Evolutionary conservation across 148 eudicot species (phyloP).

Genomic region (Drosera capensis): DNA sequence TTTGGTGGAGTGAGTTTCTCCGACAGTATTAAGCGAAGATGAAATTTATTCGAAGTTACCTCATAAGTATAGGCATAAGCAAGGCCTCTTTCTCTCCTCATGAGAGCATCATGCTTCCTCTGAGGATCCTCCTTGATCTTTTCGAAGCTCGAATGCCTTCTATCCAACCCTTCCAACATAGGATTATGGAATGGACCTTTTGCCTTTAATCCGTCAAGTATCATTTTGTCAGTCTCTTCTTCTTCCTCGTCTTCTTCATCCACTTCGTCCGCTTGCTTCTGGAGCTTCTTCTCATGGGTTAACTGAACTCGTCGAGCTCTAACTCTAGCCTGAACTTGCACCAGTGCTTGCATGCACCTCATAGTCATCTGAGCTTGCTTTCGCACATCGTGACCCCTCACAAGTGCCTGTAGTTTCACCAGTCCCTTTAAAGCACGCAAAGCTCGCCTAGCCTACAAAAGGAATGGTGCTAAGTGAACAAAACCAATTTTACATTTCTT

Average conservation of each 20-base stretch:
- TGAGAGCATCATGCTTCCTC: slow-evolving; percentile 34
- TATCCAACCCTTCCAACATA: slow-evolving; percentile 18
- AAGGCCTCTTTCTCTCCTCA: slow-evolving; percentile 62
- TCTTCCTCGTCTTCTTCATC: slow-evolving; percentile 11
- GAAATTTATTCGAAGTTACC: slow-evolving; percentile 15
- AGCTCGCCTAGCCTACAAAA: slow-evolving; percentile 84
- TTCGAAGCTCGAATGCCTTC: slow-evolving; percentile 21
- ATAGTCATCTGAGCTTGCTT: slow-evolving; percentile 97
- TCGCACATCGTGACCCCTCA: slow-evolving; percentile 91
- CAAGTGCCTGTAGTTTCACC: slow-evolving; percentile 94
- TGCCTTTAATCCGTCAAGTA: not conserved
- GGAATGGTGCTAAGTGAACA: too few relatives aligned
- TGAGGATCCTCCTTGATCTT: slow-evolving; percentile 18
- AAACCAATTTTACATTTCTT: too few relatives aligned
- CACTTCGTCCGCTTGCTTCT: slow-evolving; percentile 5
- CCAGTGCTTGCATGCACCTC: slow-evolving; percentile 96
- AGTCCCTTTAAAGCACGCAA: slow-evolving; percentile 87
- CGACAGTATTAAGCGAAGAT: not conserved
- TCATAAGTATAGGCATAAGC: slow-evolving; percentile 66
- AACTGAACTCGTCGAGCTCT: slow-evolving; percentile 53
- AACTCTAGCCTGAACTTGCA: slow-evolving; percentile 80
- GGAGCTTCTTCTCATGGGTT: slow-evolving; percentile 23
- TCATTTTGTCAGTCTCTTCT: slow-evolving; percentile 4
- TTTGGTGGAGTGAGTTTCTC: not conserved
- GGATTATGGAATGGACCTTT: slow-evolving; percentile 19